These are phyloP conservation scores for Aspergillus latus DNA, from an alignment of 2,329 filamentous ascomycete species.

Conservation along the genomic window DNA sequence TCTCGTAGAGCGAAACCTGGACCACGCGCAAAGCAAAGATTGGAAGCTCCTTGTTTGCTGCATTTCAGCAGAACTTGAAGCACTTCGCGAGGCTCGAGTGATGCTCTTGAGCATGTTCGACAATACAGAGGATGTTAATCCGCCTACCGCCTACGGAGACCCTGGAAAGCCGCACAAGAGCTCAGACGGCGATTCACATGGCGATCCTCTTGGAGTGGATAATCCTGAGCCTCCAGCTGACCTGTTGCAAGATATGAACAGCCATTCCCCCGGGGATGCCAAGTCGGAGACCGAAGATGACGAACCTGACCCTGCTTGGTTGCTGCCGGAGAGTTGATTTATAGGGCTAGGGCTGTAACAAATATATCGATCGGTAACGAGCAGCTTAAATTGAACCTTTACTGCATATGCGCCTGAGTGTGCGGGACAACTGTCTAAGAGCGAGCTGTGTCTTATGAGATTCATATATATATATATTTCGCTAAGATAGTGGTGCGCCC, in stretches of 20 bases:
- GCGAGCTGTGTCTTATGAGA: too few relatives aligned
- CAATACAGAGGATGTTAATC: conserved; percentile 19
- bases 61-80: conserved; percentile 62
- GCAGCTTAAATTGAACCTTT: too few relatives aligned
- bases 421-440: too few relatives aligned
- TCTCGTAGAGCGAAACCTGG: conserved; percentile 51
- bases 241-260: conserved; percentile 32
- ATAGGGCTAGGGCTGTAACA: too few relatives aligned
- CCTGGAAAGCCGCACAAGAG: conserved; percentile 3
- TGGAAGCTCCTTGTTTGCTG: conserved; percentile 64
- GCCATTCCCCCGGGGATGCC: conserved; percentile 21
- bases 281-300: conserved; percentile 41
- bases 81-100: conserved; percentile 44
- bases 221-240: conserved; percentile 40
- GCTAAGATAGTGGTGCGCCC: neutral
- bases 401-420: too few relatives aligned
- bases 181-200: conserved; percentile 11
- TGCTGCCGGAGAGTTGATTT: conserved; percentile 34
- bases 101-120: conserved; percentile 39
- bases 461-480: neutral
- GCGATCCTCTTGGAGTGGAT: conserved; percentile 28
- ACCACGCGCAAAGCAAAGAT: conserved; percentile 52
- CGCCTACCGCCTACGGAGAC: conserved; percentile 11
- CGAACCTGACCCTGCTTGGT: conserved; percentile 46
- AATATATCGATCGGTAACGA: too few relatives aligned